phyloP scores from a whole-genome alignment of 441 rosid genomes.

The Theobroma grandiflorum region DNA sequence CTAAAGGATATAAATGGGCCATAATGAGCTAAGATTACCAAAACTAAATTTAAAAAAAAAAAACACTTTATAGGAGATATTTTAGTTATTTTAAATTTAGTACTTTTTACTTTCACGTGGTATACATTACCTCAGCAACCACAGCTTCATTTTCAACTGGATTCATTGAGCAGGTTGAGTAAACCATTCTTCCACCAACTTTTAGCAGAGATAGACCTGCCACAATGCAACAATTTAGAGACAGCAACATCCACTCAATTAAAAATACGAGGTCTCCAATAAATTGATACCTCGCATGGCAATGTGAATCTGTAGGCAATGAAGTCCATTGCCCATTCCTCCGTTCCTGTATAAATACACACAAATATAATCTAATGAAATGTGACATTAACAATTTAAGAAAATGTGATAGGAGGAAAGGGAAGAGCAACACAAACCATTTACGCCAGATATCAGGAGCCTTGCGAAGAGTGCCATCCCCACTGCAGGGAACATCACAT shows the following conservation, averaged over 20 bases:
- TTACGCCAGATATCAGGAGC: constrained; percentile 98
- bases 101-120: neutral
- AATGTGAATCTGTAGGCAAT: constrained; percentile 84
- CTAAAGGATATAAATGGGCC: neutral
- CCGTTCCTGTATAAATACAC: constrained; percentile 61
- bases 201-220: constrained; percentile 82
- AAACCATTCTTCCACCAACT: constrained; percentile 98
- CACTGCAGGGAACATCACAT: constrained; percentile 98
- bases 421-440: constrained; percentile 55
- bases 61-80: neutral
- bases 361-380: constrained; percentile 30
- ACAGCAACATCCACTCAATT: neutral
- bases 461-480: constrained; percentile 97
- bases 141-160: constrained; percentile 98
- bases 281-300: constrained; percentile 81
- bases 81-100: constrained; percentile 4
- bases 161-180: constrained; percentile 99
- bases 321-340: constrained; percentile 93
- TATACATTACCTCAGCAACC: constrained; percentile 81
- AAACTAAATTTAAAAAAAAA: neutral
- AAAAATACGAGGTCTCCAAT: constrained; percentile 2
- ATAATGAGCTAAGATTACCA: neutral
- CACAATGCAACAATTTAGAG: constrained; percentile 28
- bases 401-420: neutral
- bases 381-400: neutral